Percentiles rank a stretch among this genome's conserved stretches.
phyloP scores from a whole-genome alignment of 768 basidiomycete species.

The Leccinum imitatum region DNA sequence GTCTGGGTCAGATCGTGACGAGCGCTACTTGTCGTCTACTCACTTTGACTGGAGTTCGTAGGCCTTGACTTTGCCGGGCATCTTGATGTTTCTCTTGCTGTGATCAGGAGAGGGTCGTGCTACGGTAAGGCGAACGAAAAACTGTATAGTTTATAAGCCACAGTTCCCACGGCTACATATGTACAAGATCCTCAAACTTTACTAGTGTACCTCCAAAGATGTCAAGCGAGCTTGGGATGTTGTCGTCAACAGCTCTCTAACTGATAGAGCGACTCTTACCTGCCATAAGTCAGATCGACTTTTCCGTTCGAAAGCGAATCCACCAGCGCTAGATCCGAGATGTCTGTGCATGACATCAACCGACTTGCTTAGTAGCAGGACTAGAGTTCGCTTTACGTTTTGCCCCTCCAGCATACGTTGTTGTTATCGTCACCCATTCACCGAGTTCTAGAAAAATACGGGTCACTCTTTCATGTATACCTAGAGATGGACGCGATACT shows the following conservation, averaged over 20 bases:
- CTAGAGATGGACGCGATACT: constrained; percentile 26
- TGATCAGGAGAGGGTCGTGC: constrained; percentile 35
- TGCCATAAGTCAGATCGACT: constrained; percentile 48
- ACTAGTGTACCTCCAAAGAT: constrained; percentile 71
- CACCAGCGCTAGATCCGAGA: constrained; percentile 80
- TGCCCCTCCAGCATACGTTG: constrained; percentile 97
- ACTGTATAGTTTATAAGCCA: constrained; percentile 47
- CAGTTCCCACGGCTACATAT: constrained; percentile 34
- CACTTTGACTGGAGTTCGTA: constrained; percentile 96
- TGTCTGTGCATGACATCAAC: constrained; percentile 45
- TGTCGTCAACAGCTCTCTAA: not conserved
- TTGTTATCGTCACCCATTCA: constrained; percentile 87
- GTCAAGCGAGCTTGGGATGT: constrained; percentile 51
- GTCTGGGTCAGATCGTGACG: constrained; percentile 2
- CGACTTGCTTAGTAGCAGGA: not conserved
- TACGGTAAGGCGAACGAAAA: constrained; percentile 22
- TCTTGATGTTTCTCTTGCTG: constrained; percentile 43
- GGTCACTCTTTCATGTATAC: constrained; percentile 11
- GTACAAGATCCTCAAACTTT: constrained; percentile 53
- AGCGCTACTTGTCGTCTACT: constrained; percentile 28
- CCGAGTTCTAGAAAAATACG: constrained; percentile 61
- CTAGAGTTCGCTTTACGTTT: constrained; percentile 51
- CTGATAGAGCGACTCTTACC: constrained; percentile 26
- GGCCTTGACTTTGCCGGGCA: constrained; percentile 93
- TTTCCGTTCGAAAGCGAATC: constrained; percentile 75